Evolutionary conservation across 2,329 filamentous ascomycete species (phyloP).

Genomic region (Chalaropsis ovoidea): DNA sequence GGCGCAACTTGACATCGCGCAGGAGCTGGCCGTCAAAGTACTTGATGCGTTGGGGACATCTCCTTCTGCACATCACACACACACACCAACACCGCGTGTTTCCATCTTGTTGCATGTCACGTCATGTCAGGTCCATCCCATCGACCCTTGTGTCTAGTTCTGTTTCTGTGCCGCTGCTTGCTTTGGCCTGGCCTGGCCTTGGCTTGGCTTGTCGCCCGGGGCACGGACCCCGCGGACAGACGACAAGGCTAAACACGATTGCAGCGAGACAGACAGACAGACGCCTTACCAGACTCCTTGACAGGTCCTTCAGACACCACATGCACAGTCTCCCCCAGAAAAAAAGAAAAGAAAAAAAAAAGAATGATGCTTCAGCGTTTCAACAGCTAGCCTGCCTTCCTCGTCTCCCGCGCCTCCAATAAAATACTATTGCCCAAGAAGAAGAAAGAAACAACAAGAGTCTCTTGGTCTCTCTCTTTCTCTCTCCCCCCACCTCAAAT

Average conservation of each 20-base stretch:
- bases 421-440: conserved; percentile 8
- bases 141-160: too few relatives aligned
- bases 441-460: neutral
- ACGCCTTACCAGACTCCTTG: too few relatives aligned
- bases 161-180: too few relatives aligned
- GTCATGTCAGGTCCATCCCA: too few relatives aligned
- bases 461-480: neutral
- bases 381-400: conserved; percentile 3
- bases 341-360: neutral
- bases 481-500: conserved; percentile 47
- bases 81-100: neutral
- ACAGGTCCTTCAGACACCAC: too few relatives aligned
- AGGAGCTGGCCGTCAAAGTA: conserved; percentile 80
- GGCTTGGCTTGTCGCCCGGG: too few relatives aligned
- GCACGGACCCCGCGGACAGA: too few relatives aligned
- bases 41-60: conserved; percentile 48
- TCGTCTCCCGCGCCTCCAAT: neutral
- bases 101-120: too few relatives aligned
- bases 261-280: neutral
- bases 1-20: conserved; percentile 76
- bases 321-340: too few relatives aligned
- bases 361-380: conserved; percentile 8
- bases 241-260: neutral
- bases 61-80: neutral
- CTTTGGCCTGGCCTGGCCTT: too few relatives aligned